These are phyloP conservation scores for Gigaspora rosea DNA, from an alignment of 192 early-diverging fungal genomes.

Conservation along the genomic window DNA sequence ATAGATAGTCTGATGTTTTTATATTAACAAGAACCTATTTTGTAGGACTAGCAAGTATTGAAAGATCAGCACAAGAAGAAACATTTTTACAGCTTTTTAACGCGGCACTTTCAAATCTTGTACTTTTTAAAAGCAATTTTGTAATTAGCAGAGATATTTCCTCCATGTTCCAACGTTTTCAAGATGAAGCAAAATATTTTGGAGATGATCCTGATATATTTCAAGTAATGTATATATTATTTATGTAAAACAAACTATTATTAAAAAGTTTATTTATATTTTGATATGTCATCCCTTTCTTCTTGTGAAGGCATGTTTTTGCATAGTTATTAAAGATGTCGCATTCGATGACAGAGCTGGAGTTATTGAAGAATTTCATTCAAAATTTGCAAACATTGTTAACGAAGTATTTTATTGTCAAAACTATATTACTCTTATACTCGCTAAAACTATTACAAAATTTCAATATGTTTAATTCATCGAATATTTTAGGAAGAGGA, in stretches of 20 bases:
- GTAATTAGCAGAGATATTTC: constrained; percentile 31
- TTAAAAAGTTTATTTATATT: neutral
- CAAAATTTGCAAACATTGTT: constrained; percentile 30
- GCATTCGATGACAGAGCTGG: constrained; percentile 22
- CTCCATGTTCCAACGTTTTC: constrained; percentile 36
- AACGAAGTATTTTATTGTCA: neutral
- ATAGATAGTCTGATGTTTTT: neutral
- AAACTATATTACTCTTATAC: neutral
- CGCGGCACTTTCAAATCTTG: constrained; percentile 29
- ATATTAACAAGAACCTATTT: neutral
- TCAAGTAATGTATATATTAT: constrained; percentile 2
- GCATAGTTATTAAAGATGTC: constrained; percentile 37
- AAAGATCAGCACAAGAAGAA: constrained; percentile 33
- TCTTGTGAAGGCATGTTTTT: constrained; percentile 21
- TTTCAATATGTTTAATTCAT: too few species aligned
- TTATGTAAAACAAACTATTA: neutral
- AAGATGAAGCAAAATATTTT: constrained; percentile 25
- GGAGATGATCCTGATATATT: constrained; percentile 30
- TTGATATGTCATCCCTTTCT: neutral
- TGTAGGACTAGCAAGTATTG: constrained; percentile 28
- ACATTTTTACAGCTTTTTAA: constrained; percentile 18
- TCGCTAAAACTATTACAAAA: neutral
- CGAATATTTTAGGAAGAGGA: constrained; percentile 12
- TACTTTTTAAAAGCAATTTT: constrained; percentile 34
- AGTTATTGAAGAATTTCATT: constrained; percentile 28